Conservation (phyloP, 169 alveolate species). For the Cytauxzoon felis region DNA sequence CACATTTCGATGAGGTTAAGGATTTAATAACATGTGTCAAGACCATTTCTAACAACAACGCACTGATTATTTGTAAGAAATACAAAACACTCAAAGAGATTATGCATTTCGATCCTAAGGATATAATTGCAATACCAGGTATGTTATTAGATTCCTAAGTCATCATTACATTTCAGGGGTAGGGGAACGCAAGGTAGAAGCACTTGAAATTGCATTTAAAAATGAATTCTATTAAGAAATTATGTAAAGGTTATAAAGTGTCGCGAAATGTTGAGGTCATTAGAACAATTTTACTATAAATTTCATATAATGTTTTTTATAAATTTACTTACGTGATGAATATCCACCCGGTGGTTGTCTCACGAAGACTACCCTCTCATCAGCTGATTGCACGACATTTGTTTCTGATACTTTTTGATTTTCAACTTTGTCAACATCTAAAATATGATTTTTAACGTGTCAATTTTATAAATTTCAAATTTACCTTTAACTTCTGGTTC, state of each 20-base stretch:
- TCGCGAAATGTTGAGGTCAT: neutral
- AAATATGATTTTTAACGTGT: no score
- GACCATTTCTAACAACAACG: constrained; percentile 32
- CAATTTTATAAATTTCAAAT: no score
- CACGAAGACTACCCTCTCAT: constrained; percentile 6
- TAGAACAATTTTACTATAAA: constrained; percentile 21
- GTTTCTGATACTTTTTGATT: neutral
- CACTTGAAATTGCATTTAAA: constrained; percentile 37
- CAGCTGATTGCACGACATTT: neutral
- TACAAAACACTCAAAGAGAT: constrained; percentile 24
- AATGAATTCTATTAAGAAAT: constrained; percentile 17
- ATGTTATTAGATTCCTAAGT: neutral
- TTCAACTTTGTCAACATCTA: neutral
- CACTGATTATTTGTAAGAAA: neutral
- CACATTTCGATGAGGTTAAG: constrained; percentile 25
- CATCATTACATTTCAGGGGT: constrained; percentile 24
- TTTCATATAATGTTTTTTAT: neutral
- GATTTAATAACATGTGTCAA: constrained; percentile 14
- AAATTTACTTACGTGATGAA: constrained; percentile 60
- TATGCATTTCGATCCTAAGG: constrained; percentile 7
- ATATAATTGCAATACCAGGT: constrained; percentile 31
- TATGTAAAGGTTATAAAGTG: neutral
- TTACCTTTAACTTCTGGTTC: neutral
- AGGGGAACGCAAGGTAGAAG: constrained; percentile 42
- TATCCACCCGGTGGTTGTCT: constrained; percentile 73